A percentile compares a stretch with the other conserved stretches of the same genome.
phyloP scores from a whole-genome alignment of 2,329 filamentous ascomycete genomes.

The Sodiomyces alkalinus region DNA sequence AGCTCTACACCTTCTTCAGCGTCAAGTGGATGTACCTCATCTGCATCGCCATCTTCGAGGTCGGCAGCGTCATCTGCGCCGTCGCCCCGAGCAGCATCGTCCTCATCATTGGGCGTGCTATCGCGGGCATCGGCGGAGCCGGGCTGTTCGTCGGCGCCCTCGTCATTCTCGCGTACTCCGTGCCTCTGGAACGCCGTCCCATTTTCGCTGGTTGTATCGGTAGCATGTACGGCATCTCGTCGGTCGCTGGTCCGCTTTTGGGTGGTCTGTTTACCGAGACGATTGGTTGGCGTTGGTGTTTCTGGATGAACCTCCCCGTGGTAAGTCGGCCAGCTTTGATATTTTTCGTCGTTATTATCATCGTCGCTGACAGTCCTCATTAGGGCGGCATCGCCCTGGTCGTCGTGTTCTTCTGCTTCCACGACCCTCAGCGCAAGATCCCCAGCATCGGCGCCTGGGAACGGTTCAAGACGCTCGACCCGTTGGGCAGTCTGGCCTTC shows the following conservation, averaged over 20 bases:
- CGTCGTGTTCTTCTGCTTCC: conserved; percentile 15
- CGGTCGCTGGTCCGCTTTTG: conserved; percentile 17
- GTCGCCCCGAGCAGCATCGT: conserved; percentile 15
- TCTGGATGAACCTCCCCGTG: conserved; percentile 24
- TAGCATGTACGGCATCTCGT: conserved; percentile 31
- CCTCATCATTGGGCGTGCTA: conserved; percentile 19
- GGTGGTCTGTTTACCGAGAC: conserved; percentile 20
- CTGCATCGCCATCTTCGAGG: conserved; percentile 24
- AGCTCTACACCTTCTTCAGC: conserved; percentile 28
- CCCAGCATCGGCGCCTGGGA: conserved; percentile 2
- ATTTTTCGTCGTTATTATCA: too few species aligned
- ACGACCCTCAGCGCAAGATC: conserved; percentile 5
- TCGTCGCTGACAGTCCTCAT: conserved; percentile 2
- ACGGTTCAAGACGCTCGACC: conserved; percentile 7
- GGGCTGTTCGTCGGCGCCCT: conserved; percentile 29
- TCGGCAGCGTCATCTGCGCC: conserved; percentile 26
- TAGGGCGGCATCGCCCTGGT: conserved; percentile 17
- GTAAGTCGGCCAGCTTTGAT: conserved; percentile 10
- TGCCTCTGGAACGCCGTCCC: conserved; percentile 17
- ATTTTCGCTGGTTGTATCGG: conserved; percentile 22
- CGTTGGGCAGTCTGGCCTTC: conserved; percentile 15
- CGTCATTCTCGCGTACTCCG: conserved; percentile 24
- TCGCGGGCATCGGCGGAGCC: conserved; percentile 24
- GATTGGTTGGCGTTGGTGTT: conserved; percentile 24
- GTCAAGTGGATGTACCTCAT: conserved; percentile 24